Evolutionary conservation across 192 early-diverging fungal genomes (phyloP).

Genomic region (Backusella parvicylindrica): DNA sequence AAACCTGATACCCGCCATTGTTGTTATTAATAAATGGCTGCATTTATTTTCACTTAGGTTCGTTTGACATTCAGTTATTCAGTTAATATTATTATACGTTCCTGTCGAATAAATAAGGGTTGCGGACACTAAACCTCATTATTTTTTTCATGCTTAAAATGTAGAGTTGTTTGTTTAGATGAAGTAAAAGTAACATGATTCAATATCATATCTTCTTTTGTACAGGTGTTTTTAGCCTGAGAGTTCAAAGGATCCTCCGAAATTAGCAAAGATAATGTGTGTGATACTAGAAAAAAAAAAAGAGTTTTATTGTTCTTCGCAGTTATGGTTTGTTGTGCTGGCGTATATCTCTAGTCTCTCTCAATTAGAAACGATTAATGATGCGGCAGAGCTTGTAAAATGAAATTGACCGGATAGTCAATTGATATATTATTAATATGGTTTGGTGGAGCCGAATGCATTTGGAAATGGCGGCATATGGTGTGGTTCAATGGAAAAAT

Average conservation of each 20-base stretch:
- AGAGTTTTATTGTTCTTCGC: neutral
- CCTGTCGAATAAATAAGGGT: neutral
- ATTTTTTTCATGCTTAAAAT: neutral
- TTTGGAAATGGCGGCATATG: neutral
- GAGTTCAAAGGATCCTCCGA: neutral
- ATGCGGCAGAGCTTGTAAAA: neutral
- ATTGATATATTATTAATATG: neutral
- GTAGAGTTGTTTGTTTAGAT: neutral
- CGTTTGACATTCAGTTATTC: neutral
- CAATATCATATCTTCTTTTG: neutral
- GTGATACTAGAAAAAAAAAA: neutral
- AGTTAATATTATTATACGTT: neutral
- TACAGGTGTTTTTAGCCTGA: neutral
- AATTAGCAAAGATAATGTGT: neutral
- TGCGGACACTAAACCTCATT: neutral
- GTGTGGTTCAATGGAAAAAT: neutral
- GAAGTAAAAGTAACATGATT: neutral
- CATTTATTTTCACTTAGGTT: neutral
- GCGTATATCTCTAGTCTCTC: neutral
- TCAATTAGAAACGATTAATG: neutral
- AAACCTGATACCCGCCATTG: neutral
- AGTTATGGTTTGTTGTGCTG: neutral
- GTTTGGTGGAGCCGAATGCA: neutral
- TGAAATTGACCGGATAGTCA: neutral
- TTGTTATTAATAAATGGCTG: neutral